These are phyloP conservation scores for Globomyces pollinis-pini DNA, from an alignment of 192 early-diverging fungal genomes.

Conservation along the genomic window DNA sequence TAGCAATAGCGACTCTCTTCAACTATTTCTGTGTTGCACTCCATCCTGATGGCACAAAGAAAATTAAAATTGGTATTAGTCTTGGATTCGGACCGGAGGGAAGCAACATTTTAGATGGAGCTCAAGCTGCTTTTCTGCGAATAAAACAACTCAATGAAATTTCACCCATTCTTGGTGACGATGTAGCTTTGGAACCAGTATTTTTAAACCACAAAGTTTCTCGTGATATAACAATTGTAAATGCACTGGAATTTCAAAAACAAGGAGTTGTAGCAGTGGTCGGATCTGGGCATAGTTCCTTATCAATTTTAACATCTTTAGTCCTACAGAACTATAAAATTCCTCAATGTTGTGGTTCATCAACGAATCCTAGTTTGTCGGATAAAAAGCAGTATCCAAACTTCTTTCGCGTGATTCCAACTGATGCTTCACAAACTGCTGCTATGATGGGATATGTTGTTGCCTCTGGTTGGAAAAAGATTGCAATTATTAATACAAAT, in stretches of 20 bases:
- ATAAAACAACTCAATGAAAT: background rate
- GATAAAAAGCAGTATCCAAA: conserved; percentile 23
- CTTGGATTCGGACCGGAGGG: background rate
- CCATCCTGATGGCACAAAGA: background rate
- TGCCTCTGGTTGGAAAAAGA: conserved; percentile 2
- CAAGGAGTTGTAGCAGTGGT: background rate
- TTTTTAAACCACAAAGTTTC: background rate
- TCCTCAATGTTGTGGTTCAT: background rate
- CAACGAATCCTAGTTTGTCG: background rate
- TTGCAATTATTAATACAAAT: conserved; percentile 4
- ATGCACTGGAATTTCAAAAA: background rate
- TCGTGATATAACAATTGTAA: background rate
- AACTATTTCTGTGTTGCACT: too few species aligned
- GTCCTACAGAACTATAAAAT: conserved; percentile 1
- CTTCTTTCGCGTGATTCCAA: conserved; percentile 30
- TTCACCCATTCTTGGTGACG: background rate
- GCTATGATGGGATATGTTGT: conserved; percentile 16
- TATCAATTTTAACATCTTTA: background rate
- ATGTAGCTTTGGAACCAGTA: background rate
- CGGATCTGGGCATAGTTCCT: background rate
- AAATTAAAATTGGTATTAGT: background rate
- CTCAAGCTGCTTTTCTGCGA: background rate
- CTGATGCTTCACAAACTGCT: conserved; percentile 17
- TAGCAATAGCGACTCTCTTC: too few species aligned
- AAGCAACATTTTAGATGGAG: background rate